Evolutionary conservation across 257 asterid species (phyloP).

Genomic region (Jacaranda mimosifolia): DNA sequence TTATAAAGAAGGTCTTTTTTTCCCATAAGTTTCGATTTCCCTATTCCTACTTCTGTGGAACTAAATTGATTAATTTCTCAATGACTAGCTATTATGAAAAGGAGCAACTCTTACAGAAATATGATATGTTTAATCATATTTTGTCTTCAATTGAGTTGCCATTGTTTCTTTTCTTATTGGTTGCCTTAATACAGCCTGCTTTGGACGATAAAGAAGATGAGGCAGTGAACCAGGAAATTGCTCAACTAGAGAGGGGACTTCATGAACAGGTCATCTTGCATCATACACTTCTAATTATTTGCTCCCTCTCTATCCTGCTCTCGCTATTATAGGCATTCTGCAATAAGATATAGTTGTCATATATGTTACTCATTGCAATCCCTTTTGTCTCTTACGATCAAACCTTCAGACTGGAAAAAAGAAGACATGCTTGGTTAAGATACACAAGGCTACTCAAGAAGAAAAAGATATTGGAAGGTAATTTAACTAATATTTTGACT

Average conservation of each 20-base stretch:
- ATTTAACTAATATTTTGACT: constrained; percentile 29
- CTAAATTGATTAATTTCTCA: constrained; percentile 32
- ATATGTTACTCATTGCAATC: constrained; percentile 19
- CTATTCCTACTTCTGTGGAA: constrained; percentile 1
- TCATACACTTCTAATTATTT: constrained; percentile 15
- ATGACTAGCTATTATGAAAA: constrained; percentile 17
- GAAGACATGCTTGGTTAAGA: constrained; percentile 65
- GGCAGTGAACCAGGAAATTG: constrained; percentile 66
- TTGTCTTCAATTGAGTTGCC: background rate
- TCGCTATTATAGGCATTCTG: constrained; percentile 18
- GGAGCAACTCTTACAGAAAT: constrained; percentile 11
- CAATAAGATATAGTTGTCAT: background rate
- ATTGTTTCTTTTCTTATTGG: constrained; percentile 21
- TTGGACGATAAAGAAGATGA: constrained; percentile 89
- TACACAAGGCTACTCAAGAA: constrained; percentile 66
- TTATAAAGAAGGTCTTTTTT: constrained; percentile 1
- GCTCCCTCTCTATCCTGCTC: background rate
- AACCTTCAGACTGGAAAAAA: constrained; percentile 64
- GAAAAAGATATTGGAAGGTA: constrained; percentile 63
- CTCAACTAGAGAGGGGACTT: constrained; percentile 69
- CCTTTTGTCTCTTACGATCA: constrained; percentile 37
- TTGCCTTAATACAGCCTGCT: constrained; percentile 68
- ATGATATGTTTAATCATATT: background rate
- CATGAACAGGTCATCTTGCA: constrained; percentile 66
- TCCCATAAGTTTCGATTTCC: constrained; percentile 7